Evolutionary conservation across 306 rosid species (phyloP), one percentile per base, ranked within the genome.

Genomic region (Lagenaria siceraria): DNA sequence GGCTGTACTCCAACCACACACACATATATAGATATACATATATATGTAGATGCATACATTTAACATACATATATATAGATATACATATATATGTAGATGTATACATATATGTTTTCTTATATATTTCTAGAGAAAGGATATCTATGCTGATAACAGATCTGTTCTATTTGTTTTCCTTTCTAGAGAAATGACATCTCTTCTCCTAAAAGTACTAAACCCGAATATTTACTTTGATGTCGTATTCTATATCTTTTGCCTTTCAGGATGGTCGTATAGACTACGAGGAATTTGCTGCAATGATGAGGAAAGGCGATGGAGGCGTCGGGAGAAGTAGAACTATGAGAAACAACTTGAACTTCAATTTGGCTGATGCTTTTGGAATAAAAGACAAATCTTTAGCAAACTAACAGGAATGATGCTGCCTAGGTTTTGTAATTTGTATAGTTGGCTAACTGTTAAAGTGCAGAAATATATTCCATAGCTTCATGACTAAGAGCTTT

Each of bases 241-340:
- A 7, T 38, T 33, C 33, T 54, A 8, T 61, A n/a, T 9, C 11
- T 51, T 52, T 8, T 33, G 2, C 35, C 10, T 13, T 17, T 29
- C 86, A 94, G 98, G 98, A 94, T 35, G 96, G 98, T 51, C 89
- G 88, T 64, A 94, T 94, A 51, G 98, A 94, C 86, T 94, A 87
- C 58, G 88, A 73, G 18, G 98, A 94, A 80, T 94, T 94, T 85
- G 87, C 84, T 22, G 90, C 98, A 21, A 94, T 94, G 98, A 94
- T 94, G 98, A 90, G 82, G 75, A 79, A 78, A 83, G 95, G 87
- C 3, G 96, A 91, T 53, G 88, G 80, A 54, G 88, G 76, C 33
- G 11, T 81, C 3, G 94, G 95, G 63, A 81, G 90, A 79, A 86
- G 78, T 85, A 87, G 97, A 85, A 88, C 91, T 66, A 77, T 86